These are phyloP conservation scores for Colletotrichum caudatum DNA, from an alignment of 2,329 filamentous ascomycete species.

Conservation along the genomic window DNA sequence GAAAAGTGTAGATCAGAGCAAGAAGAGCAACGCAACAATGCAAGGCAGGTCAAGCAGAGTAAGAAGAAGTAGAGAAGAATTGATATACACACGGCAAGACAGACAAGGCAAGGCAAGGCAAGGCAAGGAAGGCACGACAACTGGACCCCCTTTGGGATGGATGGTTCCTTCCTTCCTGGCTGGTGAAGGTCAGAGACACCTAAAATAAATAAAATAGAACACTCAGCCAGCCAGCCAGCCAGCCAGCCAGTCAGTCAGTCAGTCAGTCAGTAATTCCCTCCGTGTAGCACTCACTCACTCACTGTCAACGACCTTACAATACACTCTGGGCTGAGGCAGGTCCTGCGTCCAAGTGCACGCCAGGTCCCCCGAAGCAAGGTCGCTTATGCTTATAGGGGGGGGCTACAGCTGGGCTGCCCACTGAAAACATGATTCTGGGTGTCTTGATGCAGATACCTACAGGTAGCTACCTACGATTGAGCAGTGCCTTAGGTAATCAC, in stretches of 20 bases:
- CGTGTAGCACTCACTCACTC: neutral
- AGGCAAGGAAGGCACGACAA: constrained; percentile 19
- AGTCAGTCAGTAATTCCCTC: too few species aligned
- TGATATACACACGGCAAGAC: neutral
- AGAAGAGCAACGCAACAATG: neutral
- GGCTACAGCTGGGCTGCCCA: neutral
- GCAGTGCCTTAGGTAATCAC: too few species aligned
- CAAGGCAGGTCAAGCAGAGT: neutral
- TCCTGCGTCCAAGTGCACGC: neutral
- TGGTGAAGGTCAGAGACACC: neutral
- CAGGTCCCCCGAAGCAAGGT: neutral
- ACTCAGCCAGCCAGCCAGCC: too few species aligned
- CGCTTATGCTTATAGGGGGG: too few species aligned
- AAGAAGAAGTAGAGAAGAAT: neutral
- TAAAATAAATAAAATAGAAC: neutral
- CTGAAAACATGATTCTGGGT: neutral
- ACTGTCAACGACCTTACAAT: neutral
- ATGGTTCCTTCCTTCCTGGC: neutral
- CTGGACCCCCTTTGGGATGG: constrained; percentile 7
- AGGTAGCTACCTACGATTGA: too few species aligned
- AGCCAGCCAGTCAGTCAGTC: too few species aligned
- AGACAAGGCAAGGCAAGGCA: constrained; percentile 8
- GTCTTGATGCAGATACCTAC: too few species aligned
- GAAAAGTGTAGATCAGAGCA: neutral
- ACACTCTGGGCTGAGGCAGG: neutral